Evolutionary conservation across 2,329 filamentous ascomycete species (phyloP).

Genomic region (Emmonsiellopsis sp.): DNA sequence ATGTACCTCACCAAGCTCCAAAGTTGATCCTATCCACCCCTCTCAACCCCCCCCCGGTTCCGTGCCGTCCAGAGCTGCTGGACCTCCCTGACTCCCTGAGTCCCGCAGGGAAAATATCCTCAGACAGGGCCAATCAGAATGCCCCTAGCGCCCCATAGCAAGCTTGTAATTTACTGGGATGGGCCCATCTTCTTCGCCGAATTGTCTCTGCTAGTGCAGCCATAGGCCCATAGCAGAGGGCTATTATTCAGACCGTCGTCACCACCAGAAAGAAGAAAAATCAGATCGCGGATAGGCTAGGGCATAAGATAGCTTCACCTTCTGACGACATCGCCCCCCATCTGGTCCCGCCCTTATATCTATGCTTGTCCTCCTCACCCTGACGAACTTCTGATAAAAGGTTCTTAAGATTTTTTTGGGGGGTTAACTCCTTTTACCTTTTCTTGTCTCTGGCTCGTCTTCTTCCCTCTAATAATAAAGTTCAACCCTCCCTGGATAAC

Average conservation of each 20-base stretch:
- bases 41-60: not conserved
- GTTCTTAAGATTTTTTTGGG: not conserved
- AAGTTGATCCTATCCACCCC: not conserved
- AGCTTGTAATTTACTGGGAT: not conserved
- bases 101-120: no score
- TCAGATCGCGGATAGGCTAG: not conserved
- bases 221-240: not conserved
- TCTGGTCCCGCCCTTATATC: not conserved
- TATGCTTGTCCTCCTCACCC: not conserved
- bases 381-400: not conserved
- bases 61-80: not conserved
- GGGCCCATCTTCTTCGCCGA: not conserved
- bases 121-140: not conserved
- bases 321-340: conserved; percentile 2
- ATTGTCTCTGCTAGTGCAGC: not conserved
- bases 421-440: not conserved
- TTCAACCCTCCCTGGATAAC: no score
- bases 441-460: not conserved
- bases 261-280: not conserved
- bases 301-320: not conserved
- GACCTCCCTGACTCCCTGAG: not conserved
- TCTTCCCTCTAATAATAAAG: no score
- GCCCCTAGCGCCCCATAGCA: not conserved
- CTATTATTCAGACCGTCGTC: conserved; percentile 2
- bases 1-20: not conserved